A percentile compares a stretch with the other conserved stretches of the same genome.
Conservation (phyloP, 768 basidiomycete species). For the Hericium erinaceus region DNA sequence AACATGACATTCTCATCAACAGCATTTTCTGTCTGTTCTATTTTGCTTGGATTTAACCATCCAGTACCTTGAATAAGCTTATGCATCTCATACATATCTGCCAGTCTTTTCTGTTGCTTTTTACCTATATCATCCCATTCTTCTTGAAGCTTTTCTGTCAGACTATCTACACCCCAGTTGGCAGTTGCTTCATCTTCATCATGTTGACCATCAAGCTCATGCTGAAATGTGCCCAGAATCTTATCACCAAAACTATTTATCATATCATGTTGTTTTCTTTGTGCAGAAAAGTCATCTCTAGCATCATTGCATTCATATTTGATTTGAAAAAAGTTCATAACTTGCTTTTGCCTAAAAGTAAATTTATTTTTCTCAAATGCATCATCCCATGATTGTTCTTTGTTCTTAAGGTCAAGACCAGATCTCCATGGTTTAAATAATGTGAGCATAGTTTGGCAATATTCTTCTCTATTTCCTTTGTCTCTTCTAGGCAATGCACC, state of each 20-base stretch:
- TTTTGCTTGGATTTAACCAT: neutral
- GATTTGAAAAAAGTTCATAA: conserved; percentile 26
- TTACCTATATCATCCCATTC: neutral
- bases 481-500: conserved; percentile 21
- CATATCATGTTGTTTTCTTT: conserved; percentile 1
- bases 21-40: neutral
- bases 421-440: conserved; percentile 10
- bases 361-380: conserved; percentile 16
- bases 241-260: neutral
- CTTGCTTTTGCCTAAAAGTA: conserved; percentile 1
- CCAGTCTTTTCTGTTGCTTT: neutral
- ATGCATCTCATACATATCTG: neutral
- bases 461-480: conserved; percentile 13
- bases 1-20: neutral
- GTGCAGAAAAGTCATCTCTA: conserved; percentile 23
- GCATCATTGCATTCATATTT: conserved; percentile 29
- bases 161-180: neutral
- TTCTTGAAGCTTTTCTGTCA: neutral
- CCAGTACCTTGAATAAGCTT: neutral
- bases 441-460: conserved; percentile 11
- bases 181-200: neutral
- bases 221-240: neutral
- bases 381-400: conserved; percentile 17
- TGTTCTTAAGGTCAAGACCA: conserved; percentile 1
- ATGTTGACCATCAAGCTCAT: neutral